Conservation (phyloP, 176 grass and related monocot genomes). For the Hyparrhenia diplandra region DNA sequence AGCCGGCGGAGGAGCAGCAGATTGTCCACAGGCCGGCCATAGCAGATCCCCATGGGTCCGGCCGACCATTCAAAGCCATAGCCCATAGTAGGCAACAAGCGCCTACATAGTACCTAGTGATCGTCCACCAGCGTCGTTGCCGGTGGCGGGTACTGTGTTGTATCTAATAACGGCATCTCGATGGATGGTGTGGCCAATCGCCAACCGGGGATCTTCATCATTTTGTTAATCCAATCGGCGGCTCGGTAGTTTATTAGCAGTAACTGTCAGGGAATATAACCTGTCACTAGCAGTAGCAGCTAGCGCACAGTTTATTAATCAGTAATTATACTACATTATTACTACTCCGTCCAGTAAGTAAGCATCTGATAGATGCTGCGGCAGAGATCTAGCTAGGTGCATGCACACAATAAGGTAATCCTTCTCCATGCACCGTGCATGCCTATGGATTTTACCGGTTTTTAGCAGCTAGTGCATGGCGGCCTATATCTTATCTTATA, state of each 20-base stretch:
- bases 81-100: neutral
- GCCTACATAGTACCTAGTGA: neutral
- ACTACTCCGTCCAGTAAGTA: too few relatives aligned
- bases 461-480: neutral
- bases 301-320: neutral
- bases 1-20: too few relatives aligned
- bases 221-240: neutral
- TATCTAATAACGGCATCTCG: neutral
- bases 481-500: too few relatives aligned
- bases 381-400: too few relatives aligned
- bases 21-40: too few relatives aligned
- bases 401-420: too few relatives aligned
- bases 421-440: too few relatives aligned
- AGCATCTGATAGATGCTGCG: neutral
- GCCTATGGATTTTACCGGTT: neutral
- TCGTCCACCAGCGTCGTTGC: neutral
- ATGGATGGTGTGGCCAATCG: neutral
- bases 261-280: slow-evolving; percentile 10
- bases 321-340: neutral
- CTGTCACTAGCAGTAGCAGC: too few relatives aligned
- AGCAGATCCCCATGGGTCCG: too few relatives aligned
- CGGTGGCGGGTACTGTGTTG: neutral
- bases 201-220: neutral
- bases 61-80: too few relatives aligned
- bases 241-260: slow-evolving; percentile 1